Evolutionary conservation across 2,329 filamentous ascomycete species (phyloP).

Genomic region (Juglanconis juglandina): DNA sequence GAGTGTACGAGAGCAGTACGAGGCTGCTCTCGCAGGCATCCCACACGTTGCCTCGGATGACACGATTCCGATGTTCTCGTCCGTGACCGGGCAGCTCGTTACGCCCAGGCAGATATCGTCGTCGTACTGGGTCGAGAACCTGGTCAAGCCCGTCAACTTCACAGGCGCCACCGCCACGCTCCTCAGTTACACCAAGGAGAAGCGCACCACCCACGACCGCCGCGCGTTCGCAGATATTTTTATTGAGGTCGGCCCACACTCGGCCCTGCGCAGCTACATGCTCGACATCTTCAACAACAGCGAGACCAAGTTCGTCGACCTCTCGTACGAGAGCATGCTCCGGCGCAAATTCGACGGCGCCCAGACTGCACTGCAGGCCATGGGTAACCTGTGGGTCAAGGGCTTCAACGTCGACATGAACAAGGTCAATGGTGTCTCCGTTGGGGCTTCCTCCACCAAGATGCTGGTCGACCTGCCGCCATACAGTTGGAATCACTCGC

Average conservation of each 20-base stretch:
- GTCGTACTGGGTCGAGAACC: conserved; percentile 1
- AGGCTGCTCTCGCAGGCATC: conserved; percentile 2
- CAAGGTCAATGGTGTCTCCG: conserved; percentile 18
- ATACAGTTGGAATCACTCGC: conserved; percentile 15
- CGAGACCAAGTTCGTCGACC: not conserved
- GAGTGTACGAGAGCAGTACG: not conserved
- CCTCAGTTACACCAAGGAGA: not conserved
- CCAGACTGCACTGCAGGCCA: conserved; percentile 41
- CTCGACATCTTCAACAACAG: conserved; percentile 1
- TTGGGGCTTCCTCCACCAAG: not conserved
- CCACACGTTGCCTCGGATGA: not conserved
- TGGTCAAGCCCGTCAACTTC: conserved; percentile 5
- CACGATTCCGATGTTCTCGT: conserved; percentile 5
- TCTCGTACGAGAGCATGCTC: conserved; percentile 41
- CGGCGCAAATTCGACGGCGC: conserved; percentile 50
- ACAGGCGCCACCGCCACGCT: not conserved
- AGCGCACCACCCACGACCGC: not conserved
- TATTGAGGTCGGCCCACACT: not conserved
- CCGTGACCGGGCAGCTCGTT: not conserved
- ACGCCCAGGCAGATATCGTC: not conserved
- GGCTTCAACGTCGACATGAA: conserved; percentile 42
- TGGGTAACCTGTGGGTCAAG: conserved; percentile 42
- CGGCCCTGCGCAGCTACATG: not conserved
- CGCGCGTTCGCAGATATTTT: conserved; percentile 7
- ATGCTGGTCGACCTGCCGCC: conserved; percentile 12